These are phyloP conservation scores for Pythium chondricola DNA, from an alignment of 352 stramenopile genomes.

Conservation along the genomic window DNA sequence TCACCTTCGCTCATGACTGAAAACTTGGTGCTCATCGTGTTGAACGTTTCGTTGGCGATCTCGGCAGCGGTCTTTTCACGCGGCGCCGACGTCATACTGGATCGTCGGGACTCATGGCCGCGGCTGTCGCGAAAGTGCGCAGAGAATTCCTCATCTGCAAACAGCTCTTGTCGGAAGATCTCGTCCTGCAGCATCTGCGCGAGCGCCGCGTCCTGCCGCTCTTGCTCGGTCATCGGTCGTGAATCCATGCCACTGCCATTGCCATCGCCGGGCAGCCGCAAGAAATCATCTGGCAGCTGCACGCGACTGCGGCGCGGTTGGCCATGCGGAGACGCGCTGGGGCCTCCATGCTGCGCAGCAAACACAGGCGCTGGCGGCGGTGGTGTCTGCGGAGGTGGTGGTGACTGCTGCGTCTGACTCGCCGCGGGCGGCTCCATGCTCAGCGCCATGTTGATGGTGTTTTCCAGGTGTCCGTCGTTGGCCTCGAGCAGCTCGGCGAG, in stretches of 20 bases:
- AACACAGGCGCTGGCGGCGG: too few relatives aligned
- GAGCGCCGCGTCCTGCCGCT: conserved; percentile 60
- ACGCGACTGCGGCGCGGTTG: conserved; percentile 19
- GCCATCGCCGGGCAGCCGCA: conserved; percentile 40
- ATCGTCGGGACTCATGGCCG: conserved; percentile 10
- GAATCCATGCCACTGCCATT: not conserved
- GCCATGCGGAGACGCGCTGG: conserved; percentile 10
- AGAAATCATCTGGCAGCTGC: conserved; percentile 62
- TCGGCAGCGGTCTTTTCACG: conserved; percentile 63
- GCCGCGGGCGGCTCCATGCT: conserved; percentile 45
- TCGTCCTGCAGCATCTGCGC: conserved; percentile 82
- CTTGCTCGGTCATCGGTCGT: conserved; percentile 46
- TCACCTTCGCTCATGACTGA: conserved; percentile 73
- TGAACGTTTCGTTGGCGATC: conserved; percentile 69
- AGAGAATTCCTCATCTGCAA: conserved; percentile 68
- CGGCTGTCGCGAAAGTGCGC: conserved; percentile 46
- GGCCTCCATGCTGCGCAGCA: too few relatives aligned
- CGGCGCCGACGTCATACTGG: conserved; percentile 14
- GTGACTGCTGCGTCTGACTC: conserved; percentile 3
- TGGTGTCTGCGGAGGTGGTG: conserved; percentile 11
- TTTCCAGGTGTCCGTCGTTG: conserved; percentile 64
- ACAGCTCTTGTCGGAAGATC: conserved; percentile 71
- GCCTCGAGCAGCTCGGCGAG: conserved; percentile 56
- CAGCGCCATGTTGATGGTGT: conserved; percentile 67
- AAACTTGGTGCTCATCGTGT: conserved; percentile 60